phyloP scores from a whole-genome alignment of 257 asterid species.

The Gentiana macrophylla region DNA sequence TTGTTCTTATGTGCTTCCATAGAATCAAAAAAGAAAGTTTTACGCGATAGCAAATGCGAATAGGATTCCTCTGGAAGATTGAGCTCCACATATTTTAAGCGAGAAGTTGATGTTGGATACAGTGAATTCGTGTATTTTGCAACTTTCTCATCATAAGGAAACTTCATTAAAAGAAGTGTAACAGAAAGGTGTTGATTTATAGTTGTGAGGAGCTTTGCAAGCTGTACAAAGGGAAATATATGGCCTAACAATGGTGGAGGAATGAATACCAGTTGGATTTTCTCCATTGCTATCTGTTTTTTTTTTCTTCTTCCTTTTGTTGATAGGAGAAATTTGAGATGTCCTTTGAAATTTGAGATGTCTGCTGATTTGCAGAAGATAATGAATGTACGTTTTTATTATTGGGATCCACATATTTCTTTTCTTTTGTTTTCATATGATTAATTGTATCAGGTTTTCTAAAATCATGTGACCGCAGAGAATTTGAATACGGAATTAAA shows the following conservation, averaged over 20 bases:
- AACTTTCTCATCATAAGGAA: slow-evolving; percentile 9
- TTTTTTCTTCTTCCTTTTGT: no score
- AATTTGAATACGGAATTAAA: no score
- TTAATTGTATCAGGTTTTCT: no score
- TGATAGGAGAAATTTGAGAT: no score
- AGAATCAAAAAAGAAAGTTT: slow-evolving; percentile 14
- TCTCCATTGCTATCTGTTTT: slow-evolving; percentile 5
- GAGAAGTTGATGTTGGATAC: slow-evolving; percentile 10
- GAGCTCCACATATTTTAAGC: background rate
- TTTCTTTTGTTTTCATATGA: no score
- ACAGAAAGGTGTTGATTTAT: slow-evolving; percentile 24
- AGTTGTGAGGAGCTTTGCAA: slow-evolving; percentile 29
- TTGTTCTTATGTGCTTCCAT: background rate
- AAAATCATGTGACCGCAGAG: no score
- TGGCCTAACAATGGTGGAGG: slow-evolving; percentile 57
- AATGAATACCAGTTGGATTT: slow-evolving; percentile 22
- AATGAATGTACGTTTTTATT: no score
- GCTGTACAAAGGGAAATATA: slow-evolving; percentile 37
- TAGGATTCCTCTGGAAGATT: background rate
- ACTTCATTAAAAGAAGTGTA: slow-evolving; percentile 31
- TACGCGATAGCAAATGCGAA: slow-evolving; percentile 19
- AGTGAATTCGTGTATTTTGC: slow-evolving; percentile 11
- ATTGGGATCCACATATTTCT: no score
- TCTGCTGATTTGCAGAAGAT: no score
- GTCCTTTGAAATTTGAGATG: no score